These are phyloP conservation scores for Furcasterigmium sp. DNA, from an alignment of 2,329 filamentous ascomycete species.

Conservation along the genomic window DNA sequence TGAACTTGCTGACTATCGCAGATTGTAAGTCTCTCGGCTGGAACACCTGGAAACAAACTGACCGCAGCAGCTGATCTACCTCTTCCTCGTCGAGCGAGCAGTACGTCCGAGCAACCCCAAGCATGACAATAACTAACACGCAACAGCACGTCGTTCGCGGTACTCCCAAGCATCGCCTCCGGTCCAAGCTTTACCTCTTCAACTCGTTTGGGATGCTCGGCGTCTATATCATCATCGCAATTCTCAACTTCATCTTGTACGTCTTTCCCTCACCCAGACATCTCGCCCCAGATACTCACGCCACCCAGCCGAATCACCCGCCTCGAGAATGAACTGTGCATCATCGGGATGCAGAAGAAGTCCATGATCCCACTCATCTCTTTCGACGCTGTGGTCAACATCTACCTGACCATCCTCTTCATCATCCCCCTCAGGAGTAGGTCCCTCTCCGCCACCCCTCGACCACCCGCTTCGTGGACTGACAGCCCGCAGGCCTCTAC, in stretches of 20 bases:
- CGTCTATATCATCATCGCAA: constrained; percentile 39
- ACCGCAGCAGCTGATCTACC: constrained; percentile 46
- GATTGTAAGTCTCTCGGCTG: constrained; percentile 20
- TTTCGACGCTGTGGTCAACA: constrained; percentile 56
- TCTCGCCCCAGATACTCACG: neutral
- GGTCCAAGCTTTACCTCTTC: constrained; percentile 54
- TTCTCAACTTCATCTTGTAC: constrained; percentile 58
- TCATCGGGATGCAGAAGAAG: constrained; percentile 55
- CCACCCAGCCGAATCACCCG: constrained; percentile 50
- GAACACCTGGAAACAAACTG: neutral
- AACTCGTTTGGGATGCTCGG: constrained; percentile 54
- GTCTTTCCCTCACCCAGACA: constrained; percentile 14
- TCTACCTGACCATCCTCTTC: constrained; percentile 60
- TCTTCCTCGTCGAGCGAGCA: constrained; percentile 60
- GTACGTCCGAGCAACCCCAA: constrained; percentile 27
- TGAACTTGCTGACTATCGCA: constrained; percentile 9
- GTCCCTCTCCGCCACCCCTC: constrained; percentile 9
- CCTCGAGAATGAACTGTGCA: constrained; percentile 49
- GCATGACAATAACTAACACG: constrained; percentile 7
- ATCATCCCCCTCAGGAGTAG: constrained; percentile 53
- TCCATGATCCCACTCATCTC: constrained; percentile 57
- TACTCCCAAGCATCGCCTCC: constrained; percentile 41
- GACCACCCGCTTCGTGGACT: constrained; percentile 1
- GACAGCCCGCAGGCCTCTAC: constrained; percentile 39
- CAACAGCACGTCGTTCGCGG: constrained; percentile 52